Base-by-base conservation (phyloP, 257 asterid species). In the Capsicum pubescens region DNA sequence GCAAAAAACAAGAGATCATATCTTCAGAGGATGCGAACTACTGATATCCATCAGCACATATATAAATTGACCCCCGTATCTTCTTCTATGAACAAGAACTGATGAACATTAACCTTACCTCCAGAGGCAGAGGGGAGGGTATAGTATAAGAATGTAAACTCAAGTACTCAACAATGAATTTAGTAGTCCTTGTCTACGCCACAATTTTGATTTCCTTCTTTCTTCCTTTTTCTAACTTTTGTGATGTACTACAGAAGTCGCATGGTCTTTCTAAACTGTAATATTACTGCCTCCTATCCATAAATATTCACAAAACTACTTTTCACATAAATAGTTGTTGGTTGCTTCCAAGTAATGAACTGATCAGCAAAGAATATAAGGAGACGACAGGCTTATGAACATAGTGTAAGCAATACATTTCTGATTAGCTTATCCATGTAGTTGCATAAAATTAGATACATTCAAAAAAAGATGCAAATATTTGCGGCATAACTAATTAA, bases 1-100 rank as follows among this genome's bases (percentile, higher is more conserved):
- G 95, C 91, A 86, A 39, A 39, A 76, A 79, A 80, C 46, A 80
- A n/a, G 85, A 85, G 66, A 67, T 21, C 35, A 71, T 76, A 48
- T 32, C 58, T 74, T 74, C 9, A 50, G 58, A 74, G 46, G 13
- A 70, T 70, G 42, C 14, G 57, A 19, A 19, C 42, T 19, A 21
- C 9, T 3, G 11, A 48, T n/a, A 19, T 48, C 44, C 19, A 19
- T 74, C 60, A 74, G 4, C 60, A 48, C 5, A 19, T n/a, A 48
- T 60, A 46, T 19, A 72, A 11, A 32, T 74, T 74, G 39, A 50
- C 44, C 80, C 58, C 13, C 48, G 7, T 72, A 72, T 72, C 57
- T 42, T 44, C 78, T 69, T 70, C 36, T 44, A 70, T 32, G 72
- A 69, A 69, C 26, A 15, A 69, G 32, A 16, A 16, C 26, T 15